phyloP scores from a whole-genome alignment of 208 protist species.

The Trypanosoma rangeli region DNA sequence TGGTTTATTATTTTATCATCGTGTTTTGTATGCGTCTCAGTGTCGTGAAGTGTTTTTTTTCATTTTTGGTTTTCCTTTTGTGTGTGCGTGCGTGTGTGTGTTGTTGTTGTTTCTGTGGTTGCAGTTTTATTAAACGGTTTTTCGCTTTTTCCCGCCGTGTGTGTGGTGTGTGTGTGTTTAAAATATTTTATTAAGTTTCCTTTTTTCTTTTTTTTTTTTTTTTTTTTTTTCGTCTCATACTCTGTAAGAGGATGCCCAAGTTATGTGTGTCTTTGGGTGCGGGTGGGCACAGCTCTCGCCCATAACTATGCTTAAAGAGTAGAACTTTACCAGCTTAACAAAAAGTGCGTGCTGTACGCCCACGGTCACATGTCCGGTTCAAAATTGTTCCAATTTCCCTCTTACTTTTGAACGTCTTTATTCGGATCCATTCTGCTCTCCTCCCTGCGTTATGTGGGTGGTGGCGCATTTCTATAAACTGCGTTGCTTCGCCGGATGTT shows the following conservation, averaged over 20 bases:
- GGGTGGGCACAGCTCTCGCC: no score
- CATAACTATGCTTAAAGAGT: no score
- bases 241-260: no score
- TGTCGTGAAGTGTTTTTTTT: neutral
- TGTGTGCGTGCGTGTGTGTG: neutral
- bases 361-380: no score
- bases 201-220: constrained; percentile 10
- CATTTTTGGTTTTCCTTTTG: neutral
- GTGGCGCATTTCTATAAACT: neutral
- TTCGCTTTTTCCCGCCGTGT: neutral
- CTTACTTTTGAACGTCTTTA: no score
- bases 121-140: constrained; percentile 12
- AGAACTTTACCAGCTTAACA: no score
- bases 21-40: neutral
- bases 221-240: constrained; percentile 5
- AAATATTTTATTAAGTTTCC: constrained; percentile 12
- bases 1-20: constrained; percentile 1
- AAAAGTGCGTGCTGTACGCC: no score
- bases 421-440: no score
- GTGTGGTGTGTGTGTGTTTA: constrained; percentile 10
- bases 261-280: no score
- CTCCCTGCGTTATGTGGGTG: no score
- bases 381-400: no score
- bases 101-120: neutral
- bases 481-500: no score